Percentiles rank a stretch among this genome's conserved stretches.
Conservation (phyloP, 2,329 filamentous ascomycete genomes). For the Aspergillus sp. region DNA sequence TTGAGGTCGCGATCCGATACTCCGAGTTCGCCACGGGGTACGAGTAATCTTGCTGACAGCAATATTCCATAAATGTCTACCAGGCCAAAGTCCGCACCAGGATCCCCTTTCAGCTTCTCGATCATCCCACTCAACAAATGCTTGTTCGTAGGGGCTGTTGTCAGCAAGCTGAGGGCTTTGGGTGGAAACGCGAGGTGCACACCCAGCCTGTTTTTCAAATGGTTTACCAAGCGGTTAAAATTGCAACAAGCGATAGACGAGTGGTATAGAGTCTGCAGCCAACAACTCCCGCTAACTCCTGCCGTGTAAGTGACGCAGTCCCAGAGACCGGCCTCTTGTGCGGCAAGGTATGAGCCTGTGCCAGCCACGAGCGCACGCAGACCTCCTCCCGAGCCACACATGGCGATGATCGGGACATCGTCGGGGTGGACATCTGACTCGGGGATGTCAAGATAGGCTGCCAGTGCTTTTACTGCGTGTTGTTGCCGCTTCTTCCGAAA, state of each 20-base stretch:
- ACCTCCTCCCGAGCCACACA: slow-evolving; percentile 91
- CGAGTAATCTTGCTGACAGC: slow-evolving; percentile 73
- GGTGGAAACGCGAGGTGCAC: slow-evolving; percentile 92
- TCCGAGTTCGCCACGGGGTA: slow-evolving; percentile 75
- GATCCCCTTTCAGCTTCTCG: slow-evolving; percentile 82
- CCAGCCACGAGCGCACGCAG: slow-evolving; percentile 84
- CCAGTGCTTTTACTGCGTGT: slow-evolving; percentile 65
- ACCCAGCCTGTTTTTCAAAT: slow-evolving; percentile 76
- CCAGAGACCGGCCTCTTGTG: slow-evolving; percentile 79
- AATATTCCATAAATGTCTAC: slow-evolving; percentile 90
- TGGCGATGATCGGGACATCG: slow-evolving; percentile 85
- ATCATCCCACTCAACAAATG: slow-evolving; percentile 80
- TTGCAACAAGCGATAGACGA: slow-evolving; percentile 66
- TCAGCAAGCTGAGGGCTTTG: slow-evolving; percentile 69
- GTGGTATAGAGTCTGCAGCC: slow-evolving; percentile 83
- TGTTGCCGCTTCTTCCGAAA: slow-evolving; percentile 64
- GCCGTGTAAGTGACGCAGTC: slow-evolving; percentile 94
- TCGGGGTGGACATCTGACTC: slow-evolving; percentile 82
- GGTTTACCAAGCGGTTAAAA: slow-evolving; percentile 66
- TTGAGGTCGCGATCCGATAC: slow-evolving; percentile 78
- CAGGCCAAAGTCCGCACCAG: slow-evolving; percentile 73
- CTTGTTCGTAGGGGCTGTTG: slow-evolving; percentile 88
- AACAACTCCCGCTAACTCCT: slow-evolving; percentile 92
- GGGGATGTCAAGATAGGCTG: slow-evolving; percentile 70
- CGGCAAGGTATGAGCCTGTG: slow-evolving; percentile 75